Conservation (phyloP, 352 stramenopile genomes). For the Pythium volutum region DNA sequence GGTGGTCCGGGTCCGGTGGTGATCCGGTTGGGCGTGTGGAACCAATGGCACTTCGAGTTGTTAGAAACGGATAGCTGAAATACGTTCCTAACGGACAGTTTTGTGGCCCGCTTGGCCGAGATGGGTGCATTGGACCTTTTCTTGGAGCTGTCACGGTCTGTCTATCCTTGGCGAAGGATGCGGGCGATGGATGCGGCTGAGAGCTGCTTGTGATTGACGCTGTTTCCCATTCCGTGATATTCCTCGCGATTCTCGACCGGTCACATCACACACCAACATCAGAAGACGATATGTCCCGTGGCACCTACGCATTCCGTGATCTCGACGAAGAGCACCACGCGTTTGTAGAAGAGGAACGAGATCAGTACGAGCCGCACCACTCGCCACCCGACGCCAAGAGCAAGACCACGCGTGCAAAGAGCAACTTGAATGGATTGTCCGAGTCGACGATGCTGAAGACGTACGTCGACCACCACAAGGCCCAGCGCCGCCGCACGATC, state of each 20-base stretch:
- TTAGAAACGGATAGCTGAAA: slow-evolving; percentile 10
- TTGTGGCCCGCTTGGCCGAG: not conserved
- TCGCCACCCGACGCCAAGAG: slow-evolving; percentile 19
- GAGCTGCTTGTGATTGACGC: not conserved
- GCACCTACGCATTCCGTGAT: slow-evolving; percentile 24
- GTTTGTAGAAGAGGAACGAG: slow-evolving; percentile 10
- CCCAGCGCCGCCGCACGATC: slow-evolving; percentile 22
- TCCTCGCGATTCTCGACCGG: not conserved
- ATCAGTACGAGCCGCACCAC: slow-evolving; percentile 20
- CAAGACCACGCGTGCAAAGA: slow-evolving; percentile 1
- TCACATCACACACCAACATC: not conserved
- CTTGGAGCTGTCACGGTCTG: not conserved
- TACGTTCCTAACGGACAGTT: slow-evolving; percentile 22
- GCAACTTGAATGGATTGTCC: slow-evolving; percentile 11
- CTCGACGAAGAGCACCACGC: slow-evolving; percentile 25
- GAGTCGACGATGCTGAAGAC: slow-evolving; percentile 26
- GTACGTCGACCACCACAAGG: slow-evolving; percentile 23
- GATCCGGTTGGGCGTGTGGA: slow-evolving; percentile 7
- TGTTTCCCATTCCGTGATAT: not conserved
- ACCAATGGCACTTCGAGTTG: slow-evolving; percentile 8
- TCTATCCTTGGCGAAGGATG: not conserved
- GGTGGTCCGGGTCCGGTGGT: not conserved
- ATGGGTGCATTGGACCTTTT: slow-evolving; percentile 13
- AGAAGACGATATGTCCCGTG: slow-evolving; percentile 16
- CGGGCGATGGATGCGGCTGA: not conserved